Evolutionary conservation across 176 grass and related monocot genomes (phyloP).

Genomic region (Aegilops umbellulata): DNA sequence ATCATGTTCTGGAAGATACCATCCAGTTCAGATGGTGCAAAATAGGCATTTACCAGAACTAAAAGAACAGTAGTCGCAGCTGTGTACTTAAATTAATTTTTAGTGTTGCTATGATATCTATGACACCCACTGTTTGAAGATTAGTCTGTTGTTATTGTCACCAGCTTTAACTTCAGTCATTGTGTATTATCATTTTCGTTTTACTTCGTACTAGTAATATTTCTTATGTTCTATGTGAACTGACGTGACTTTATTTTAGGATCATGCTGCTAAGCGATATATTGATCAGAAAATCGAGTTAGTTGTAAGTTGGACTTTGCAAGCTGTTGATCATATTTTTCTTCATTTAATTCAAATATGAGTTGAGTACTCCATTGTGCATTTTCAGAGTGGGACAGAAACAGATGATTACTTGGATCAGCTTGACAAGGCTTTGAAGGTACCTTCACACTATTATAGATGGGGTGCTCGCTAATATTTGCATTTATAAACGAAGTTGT

Average conservation of each 20-base stretch:
- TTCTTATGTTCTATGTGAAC: slow-evolving; percentile 1
- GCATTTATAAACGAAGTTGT: background rate
- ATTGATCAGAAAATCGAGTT: slow-evolving; percentile 93
- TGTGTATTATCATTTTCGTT: slow-evolving; percentile 26
- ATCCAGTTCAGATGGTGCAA: background rate
- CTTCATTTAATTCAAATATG: background rate
- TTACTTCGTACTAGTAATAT: background rate
- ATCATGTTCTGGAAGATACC: background rate
- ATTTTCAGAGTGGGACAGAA: slow-evolving; percentile 66
- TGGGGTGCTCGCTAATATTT: background rate
- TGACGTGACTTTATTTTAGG: slow-evolving; percentile 47
- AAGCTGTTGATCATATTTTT: background rate
- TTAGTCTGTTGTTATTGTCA: background rate
- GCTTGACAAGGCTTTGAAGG: slow-evolving; percentile 85
- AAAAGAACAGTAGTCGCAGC: background rate
- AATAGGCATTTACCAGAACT: background rate
- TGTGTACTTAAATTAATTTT: background rate
- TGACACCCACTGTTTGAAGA: background rate
- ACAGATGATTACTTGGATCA: slow-evolving; percentile 82
- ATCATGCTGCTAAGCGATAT: slow-evolving; percentile 57
- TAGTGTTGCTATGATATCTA: background rate
- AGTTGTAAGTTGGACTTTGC: slow-evolving; percentile 44
- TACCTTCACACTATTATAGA: slow-evolving; percentile 17
- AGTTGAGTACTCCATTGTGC: slow-evolving; percentile 28
- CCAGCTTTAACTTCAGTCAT: background rate